Conservation (phyloP, 441 rosid species). For the Gossypium gossypioides region DNA sequence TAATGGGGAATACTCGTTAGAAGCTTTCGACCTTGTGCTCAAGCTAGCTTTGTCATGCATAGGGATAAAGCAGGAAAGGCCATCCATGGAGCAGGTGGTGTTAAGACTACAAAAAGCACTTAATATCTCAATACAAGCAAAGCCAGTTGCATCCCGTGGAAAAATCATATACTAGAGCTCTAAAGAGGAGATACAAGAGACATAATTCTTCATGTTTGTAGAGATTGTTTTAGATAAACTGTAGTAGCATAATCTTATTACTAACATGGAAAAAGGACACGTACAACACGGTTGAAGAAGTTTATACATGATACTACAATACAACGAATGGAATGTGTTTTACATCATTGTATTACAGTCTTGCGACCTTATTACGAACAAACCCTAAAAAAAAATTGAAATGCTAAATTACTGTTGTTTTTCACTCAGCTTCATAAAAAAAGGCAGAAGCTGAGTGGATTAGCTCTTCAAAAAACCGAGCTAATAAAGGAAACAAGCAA, state of each 20-base stretch:
- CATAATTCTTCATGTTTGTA: neutral
- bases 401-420: neutral
- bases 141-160: neutral
- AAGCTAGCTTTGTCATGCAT: slow-evolving; percentile 47
- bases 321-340: neutral
- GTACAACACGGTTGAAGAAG: neutral
- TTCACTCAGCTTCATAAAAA: slow-evolving; percentile 31
- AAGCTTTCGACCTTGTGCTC: slow-evolving; percentile 36
- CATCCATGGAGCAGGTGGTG: slow-evolving; percentile 49
- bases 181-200: neutral
- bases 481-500: slow-evolving; percentile 19
- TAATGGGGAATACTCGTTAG: slow-evolving; percentile 36
- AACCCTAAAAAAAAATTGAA: neutral
- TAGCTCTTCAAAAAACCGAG: slow-evolving; percentile 41
- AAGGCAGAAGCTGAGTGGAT: slow-evolving; percentile 26
- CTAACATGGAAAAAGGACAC: neutral
- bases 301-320: neutral
- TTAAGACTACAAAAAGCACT: slow-evolving; percentile 33
- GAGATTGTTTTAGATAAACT: neutral
- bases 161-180: neutral
- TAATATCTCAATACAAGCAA: slow-evolving; percentile 18
- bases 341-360: neutral
- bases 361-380: neutral
- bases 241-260: neutral
- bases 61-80: slow-evolving; percentile 30